Evolutionary conservation across 2,329 filamentous ascomycete genomes (phyloP).

Genomic region (Aspergillus sp.): DNA sequence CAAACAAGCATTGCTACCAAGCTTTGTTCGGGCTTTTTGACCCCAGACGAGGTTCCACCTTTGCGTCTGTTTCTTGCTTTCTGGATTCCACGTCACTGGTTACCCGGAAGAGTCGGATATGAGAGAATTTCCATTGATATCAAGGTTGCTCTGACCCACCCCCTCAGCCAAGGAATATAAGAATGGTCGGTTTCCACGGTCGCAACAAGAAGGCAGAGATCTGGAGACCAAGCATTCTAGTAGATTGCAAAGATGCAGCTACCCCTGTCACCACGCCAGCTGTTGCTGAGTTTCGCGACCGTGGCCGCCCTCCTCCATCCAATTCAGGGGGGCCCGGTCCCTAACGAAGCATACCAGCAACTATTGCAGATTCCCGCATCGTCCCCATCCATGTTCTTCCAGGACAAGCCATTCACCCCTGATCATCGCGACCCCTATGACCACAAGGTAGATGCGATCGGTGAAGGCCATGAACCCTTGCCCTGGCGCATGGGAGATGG

Average conservation of each 20-base stretch:
- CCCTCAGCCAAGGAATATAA: not conserved
- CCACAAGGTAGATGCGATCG: conserved; percentile 8
- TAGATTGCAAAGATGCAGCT: not conserved
- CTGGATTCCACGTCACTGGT: not conserved
- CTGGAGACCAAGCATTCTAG: not conserved
- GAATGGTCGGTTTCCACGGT: not conserved
- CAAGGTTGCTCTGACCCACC: not conserved
- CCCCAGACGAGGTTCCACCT: not conserved
- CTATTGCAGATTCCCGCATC: conserved; percentile 5
- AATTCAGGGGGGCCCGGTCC: not conserved
- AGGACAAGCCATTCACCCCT: not conserved
- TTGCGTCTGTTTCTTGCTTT: not conserved
- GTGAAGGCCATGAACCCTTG: conserved; percentile 4
- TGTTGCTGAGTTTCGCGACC: conserved; percentile 1
- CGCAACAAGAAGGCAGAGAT: too few species aligned
- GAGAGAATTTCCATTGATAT: not conserved
- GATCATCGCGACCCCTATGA: conserved; percentile 9
- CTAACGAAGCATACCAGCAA: conserved; percentile 9
- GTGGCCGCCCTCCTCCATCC: not conserved
- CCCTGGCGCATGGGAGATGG: conserved; percentile 12
- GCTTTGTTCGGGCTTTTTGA: not conserved
- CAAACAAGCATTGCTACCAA: conserved; percentile 7
- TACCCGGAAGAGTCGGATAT: not conserved
- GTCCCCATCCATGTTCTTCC: conserved; percentile 5
- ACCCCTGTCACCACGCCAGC: not conserved